Evolutionary conservation across 192 early-diverging fungal species (phyloP).

Genomic region (Coemansia sp.): DNA sequence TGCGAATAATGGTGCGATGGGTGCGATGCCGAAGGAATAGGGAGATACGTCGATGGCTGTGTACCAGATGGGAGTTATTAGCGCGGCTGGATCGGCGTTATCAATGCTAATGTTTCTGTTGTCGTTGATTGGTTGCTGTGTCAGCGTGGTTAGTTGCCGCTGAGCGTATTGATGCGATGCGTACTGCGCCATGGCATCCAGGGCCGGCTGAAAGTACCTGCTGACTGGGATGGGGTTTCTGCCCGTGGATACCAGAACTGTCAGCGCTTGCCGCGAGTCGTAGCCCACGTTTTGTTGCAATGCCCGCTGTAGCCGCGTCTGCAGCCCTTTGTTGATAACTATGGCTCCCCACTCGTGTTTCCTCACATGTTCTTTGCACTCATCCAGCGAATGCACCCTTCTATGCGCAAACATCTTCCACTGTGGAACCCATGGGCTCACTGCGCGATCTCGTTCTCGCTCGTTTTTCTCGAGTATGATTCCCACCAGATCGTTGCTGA

Average conservation of each 20-base stretch:
- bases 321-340: conserved; percentile 9
- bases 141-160: background rate
- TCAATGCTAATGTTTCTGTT: background rate
- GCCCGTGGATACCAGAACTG: conserved; percentile 6
- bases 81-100: background rate
- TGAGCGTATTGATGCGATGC: background rate
- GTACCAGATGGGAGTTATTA: conserved; percentile 5
- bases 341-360: conserved; percentile 21
- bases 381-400: background rate
- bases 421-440: conserved; percentile 8
- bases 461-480: background rate
- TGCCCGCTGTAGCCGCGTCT: background rate
- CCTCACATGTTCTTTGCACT: conserved; percentile 6
- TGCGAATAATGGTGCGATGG: conserved; percentile 9
- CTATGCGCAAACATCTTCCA: background rate
- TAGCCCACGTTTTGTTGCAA: background rate
- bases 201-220: conserved; percentile 6
- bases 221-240: background rate
- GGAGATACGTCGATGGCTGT: conserved; percentile 12
- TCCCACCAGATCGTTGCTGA: background rate
- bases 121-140: background rate
- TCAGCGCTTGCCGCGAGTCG: background rate
- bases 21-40: conserved; percentile 11
- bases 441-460: background rate
- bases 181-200: conserved; percentile 8